Evolutionary conservation across 2,329 filamentous ascomycete species (phyloP).

Genomic region (Aspergillus sergii): DNA sequence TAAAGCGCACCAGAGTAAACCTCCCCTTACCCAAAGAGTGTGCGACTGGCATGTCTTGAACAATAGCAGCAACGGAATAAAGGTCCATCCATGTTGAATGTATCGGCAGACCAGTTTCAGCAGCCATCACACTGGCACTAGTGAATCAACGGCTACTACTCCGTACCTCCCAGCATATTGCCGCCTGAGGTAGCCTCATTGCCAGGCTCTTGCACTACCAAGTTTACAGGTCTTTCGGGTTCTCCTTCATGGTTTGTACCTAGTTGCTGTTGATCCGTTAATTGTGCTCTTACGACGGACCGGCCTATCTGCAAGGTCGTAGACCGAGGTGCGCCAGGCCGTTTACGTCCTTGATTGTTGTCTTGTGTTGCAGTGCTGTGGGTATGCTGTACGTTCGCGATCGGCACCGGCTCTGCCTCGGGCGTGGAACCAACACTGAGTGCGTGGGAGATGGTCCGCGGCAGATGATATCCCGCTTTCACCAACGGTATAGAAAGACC

Average conservation of each 20-base stretch:
- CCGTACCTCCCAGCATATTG: background rate
- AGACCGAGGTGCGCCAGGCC: constrained; percentile 20
- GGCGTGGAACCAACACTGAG: constrained; percentile 45
- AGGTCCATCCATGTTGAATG: background rate
- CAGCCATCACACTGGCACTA: background rate
- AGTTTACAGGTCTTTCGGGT: constrained; percentile 36
- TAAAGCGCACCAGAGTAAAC: background rate
- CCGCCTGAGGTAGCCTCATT: background rate
- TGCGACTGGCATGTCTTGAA: background rate
- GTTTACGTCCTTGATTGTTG: constrained; percentile 31
- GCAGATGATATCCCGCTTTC: constrained; percentile 51
- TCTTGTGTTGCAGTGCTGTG: constrained; percentile 38
- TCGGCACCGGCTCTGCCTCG: constrained; percentile 33
- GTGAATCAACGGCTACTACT: background rate
- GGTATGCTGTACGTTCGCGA: constrained; percentile 29
- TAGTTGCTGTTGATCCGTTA: constrained; percentile 21
- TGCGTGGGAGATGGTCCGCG: constrained; percentile 47
- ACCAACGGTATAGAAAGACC: constrained; percentile 76
- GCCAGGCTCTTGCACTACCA: constrained; percentile 21
- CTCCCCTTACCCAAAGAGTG: background rate
- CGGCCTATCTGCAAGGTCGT: constrained; percentile 32
- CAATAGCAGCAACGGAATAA: background rate
- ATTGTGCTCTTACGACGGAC: constrained; percentile 25
- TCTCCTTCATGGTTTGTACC: constrained; percentile 30
- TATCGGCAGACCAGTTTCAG: background rate